Base-by-base conservation (phyloP, 805 yeast genomes). In the Saturnispora gosingensis region DNA sequence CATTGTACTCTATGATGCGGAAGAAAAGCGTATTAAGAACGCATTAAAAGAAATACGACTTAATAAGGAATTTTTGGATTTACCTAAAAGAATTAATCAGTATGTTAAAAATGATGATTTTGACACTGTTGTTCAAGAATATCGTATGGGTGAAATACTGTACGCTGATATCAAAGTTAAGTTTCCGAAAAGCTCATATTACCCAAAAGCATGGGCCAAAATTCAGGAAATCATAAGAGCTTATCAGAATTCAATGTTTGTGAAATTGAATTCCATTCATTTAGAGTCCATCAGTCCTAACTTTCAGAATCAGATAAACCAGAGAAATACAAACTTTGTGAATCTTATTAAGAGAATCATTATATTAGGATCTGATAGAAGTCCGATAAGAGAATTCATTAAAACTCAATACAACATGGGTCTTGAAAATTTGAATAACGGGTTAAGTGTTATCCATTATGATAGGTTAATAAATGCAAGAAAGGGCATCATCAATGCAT, bases 361-460 rank as follows among this genome's bases (percentile, higher is more conserved):
- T 44, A 87, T 83, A 54, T 67, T 85, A 34, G 84, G 82, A n/a
- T 74, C 77, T 2, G 82, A 78, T 51, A 63, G 62, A 42, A 83
- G 80, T 61, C 91, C 91, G 5, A 77, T 84, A 5, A 62, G 73
- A 22, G 79, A 75, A 49, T 85, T 88, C 81, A 73, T 85, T 28
- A 68, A 74, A 42, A 66, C 75, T 18, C 83, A 76, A 58, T 72
- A 73, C 45, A 67, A 69, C 24, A 62, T 62, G 18, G 70, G 80
- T 53, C 62, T 66, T 7, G 56, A 59, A 2, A 66, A 68, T 48
- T 65, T 80, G 30, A 66, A 67, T 22, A 72, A 73, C 20, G 69
- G 65, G 13, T 40, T 69, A 4, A 74, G 76, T 27, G 66, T 65
- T 18, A 73, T 72, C 47, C 69, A 72, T 53, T 61, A 69, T 35